These are phyloP conservation scores for Populus alba DNA, from an alignment of 345 rosid species.

Conservation along the genomic window DNA sequence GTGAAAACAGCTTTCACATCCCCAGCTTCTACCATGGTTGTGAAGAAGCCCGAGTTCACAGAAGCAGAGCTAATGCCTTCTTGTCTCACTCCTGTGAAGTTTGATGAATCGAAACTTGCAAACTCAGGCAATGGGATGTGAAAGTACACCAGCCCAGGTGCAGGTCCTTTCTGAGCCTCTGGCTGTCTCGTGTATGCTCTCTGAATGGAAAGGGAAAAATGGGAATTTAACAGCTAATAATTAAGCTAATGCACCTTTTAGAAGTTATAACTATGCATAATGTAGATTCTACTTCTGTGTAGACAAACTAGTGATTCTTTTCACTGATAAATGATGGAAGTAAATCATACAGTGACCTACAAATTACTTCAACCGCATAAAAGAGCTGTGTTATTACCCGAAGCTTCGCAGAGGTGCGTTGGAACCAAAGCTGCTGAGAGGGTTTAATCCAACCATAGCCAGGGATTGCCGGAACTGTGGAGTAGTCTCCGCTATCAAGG, in stretches of 20 bases:
- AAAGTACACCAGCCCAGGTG: constrained; percentile 84
- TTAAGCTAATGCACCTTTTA: not conserved
- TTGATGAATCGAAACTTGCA: constrained; percentile 46
- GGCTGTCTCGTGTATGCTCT: constrained; percentile 58
- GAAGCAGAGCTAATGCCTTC: constrained; percentile 65
- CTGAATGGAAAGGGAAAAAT: constrained; percentile 33
- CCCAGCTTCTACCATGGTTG: constrained; percentile 69
- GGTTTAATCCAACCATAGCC: constrained; percentile 91
- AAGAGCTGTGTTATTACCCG: constrained; percentile 37
- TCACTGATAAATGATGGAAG: not conserved
- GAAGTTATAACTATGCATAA: not conserved
- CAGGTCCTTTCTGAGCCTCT: constrained; percentile 49
- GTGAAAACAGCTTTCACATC: constrained; percentile 84
- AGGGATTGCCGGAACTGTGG: constrained; percentile 46
- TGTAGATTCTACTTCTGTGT: not conserved
- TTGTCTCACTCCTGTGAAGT: constrained; percentile 66
- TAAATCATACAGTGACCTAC: not conserved
- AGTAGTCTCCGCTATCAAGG: constrained; percentile 83
- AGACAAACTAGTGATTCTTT: not conserved
- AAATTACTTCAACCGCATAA: not conserved
- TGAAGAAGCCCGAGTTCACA: constrained; percentile 87
- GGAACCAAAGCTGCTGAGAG: constrained; percentile 82
- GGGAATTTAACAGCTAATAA: not conserved
- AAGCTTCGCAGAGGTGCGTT: constrained; percentile 65
- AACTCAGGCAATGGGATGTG: constrained; percentile 94